phyloP scores from a whole-genome alignment of 805 yeast species.

The Barnettozyma populi region DNA sequence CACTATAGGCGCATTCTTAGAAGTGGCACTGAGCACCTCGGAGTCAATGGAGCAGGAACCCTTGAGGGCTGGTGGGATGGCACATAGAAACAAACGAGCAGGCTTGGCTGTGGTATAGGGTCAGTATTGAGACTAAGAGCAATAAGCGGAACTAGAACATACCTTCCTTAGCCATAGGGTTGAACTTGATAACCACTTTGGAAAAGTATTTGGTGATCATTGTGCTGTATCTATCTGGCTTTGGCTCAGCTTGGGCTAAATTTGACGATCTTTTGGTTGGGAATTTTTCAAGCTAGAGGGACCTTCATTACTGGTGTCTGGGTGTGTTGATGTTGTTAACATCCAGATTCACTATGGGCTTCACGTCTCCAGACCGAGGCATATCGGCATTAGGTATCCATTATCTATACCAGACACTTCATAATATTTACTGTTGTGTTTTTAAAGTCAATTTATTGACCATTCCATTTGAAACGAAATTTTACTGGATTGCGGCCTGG shows the following conservation, averaged over 20 bases:
- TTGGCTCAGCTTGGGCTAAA: background rate
- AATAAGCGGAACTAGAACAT: constrained; percentile 20
- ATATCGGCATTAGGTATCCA: too few species aligned
- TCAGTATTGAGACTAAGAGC: background rate
- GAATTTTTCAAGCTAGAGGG: background rate
- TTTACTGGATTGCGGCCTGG: constrained; percentile 20
- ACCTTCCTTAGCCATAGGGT: constrained; percentile 68
- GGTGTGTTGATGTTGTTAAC: background rate
- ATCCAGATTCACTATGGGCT: too few species aligned
- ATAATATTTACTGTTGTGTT: too few species aligned
- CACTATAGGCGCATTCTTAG: constrained; percentile 52
- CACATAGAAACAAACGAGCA: constrained; percentile 72
- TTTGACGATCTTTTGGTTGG: background rate
- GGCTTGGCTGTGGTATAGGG: constrained; percentile 47
- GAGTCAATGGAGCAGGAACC: constrained; percentile 56
- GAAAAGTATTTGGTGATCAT: constrained; percentile 93
- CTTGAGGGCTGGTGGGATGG: constrained; percentile 73
- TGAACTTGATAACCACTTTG: constrained; percentile 67
- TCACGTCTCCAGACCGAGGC: too few species aligned
- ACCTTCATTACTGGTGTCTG: background rate
- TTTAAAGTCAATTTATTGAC: too few species aligned
- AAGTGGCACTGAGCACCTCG: constrained; percentile 46
- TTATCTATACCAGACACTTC: too few species aligned
- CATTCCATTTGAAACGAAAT: too few species aligned
- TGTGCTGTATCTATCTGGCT: background rate